Base-by-base conservation (phyloP, 352 stramenopile species). In the Globisporangium cystogenes region DNA sequence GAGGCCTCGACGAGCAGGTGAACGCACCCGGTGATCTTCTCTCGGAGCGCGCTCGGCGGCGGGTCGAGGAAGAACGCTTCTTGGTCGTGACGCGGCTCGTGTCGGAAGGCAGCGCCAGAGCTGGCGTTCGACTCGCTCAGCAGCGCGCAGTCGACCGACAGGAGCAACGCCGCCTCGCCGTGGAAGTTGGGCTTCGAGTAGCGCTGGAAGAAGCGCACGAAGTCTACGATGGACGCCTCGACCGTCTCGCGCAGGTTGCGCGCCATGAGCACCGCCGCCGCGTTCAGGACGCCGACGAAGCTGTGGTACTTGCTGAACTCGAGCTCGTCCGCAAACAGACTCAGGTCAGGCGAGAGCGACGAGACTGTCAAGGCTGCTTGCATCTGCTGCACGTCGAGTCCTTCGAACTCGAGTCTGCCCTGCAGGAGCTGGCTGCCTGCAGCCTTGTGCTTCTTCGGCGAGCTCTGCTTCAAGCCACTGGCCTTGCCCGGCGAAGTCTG, bases 241-340 rank as follows among this genome's bases (percentile, higher is more conserved):
- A 94, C 81, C 0, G 80, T 91, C 24, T 78, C 75, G 23, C 88
- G 65, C n/a, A 98, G 66, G 37, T 96, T 95, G 3, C 82, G 68
- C 12, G 88, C 93, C 88, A 98, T 97, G 15, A 97, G 67, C 15
- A 96, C 87, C 2, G 87, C 69, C 12, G 84, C 79, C 16, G 86
- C 81, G 42, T 96, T 73, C 18, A 98, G 60, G 18, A 96, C 62
- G 10, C 80, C 82, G 20, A 77, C 64, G 52, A 91, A 86, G 23
- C 71, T 72, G 12, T 66, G 64, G 52, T 86, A 86, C 7, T 65
- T 55, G 18, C 55, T 55, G 12, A 70, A 55, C 37, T 91, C 70
- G 5, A 68, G 55, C 29, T 89, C 78, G 43, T 79, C 64, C 2
- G 47, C 40, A 8, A 27, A 45, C 11, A 47, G n/a, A 3, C 33